Evolutionary conservation across 2,329 filamentous ascomycete species (phyloP), one percentile per base, ranked within the genome.

Genomic region (Drechslera avenae): DNA sequence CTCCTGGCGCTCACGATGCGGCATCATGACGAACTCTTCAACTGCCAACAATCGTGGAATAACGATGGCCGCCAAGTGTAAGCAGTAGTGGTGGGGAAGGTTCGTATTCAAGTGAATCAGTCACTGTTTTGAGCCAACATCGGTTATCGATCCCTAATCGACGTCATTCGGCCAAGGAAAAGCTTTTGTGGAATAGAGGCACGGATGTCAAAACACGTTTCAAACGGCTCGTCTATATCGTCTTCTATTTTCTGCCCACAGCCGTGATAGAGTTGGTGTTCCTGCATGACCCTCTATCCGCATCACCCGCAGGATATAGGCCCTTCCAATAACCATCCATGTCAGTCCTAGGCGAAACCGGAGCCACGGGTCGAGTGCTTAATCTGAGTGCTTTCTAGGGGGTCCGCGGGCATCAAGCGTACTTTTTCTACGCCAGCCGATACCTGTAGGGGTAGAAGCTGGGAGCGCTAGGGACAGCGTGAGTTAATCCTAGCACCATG

Each of bases 401-500:
- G 46, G 39, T 30, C 43, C 33, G 42, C 42, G 45, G 50, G 37
- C 53, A 32, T 49, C 31, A 55, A 45, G 48, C 52, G 54, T 63
- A 46, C 35, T 52, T 52, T 49, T 51, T 32, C 52, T 50, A 48
- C 45, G 36, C 28, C 52, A 34, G 48, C 48, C 43, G 54, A 56
- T 44, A 48, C 41, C 53, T 57, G 40, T 46, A 35, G 49, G 54
- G 45, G 26, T 56, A 32, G 46, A 51, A 50, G 54, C 54, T 46
- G 28, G 18, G 23, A 49, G 40, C 42, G 30, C 45, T 53, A 56
- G 47, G 30, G 44, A 35, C 43, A 41, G 19, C 44, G 41, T 55
- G 46, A 54, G 43, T 62, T 57, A 60, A 60, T 37, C 50, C 63
- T 66, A 63, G 63, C 54, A 63, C 49, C 50, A 55, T 42, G 54